Evolutionary conservation across 768 basidiomycete genomes (phyloP).

Genomic region (Pleurotus salmoneostramineus): DNA sequence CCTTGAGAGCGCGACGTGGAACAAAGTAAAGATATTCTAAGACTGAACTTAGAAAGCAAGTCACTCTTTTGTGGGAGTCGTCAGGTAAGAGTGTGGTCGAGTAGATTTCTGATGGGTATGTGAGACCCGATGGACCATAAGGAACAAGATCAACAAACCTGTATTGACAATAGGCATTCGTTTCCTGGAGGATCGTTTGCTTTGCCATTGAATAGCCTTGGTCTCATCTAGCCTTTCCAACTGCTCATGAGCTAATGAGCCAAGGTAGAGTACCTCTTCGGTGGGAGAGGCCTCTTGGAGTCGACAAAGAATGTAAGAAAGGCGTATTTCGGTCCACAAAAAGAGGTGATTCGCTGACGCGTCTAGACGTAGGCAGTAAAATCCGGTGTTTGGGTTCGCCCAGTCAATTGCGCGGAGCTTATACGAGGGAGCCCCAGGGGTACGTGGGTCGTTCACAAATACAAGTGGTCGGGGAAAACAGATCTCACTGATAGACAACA

Average conservation of each 20-base stretch:
- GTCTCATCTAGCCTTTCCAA: not conserved
- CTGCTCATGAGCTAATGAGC: not conserved
- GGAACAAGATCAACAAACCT: not conserved
- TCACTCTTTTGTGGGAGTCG: not conserved
- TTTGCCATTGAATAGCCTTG: not conserved
- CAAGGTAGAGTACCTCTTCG: not conserved
- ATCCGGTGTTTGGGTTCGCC: not conserved
- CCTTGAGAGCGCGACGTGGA: not conserved
- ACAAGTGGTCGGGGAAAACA: not conserved
- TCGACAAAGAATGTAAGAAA: not conserved
- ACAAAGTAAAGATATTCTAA: not conserved
- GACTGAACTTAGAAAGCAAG: not conserved
- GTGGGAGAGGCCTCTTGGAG: not conserved
- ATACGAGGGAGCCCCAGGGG: not conserved
- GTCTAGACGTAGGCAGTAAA: not conserved
- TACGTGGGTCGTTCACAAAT: not conserved
- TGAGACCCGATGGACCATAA: not conserved
- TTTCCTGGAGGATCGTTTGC: not conserved
- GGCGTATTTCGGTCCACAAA: not conserved
- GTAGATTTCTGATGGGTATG: not conserved
- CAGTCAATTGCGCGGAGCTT: not conserved
- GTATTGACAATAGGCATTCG: not conserved
- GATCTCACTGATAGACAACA: too few species aligned
- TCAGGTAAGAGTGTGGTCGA: not conserved
- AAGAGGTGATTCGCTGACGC: not conserved